Evolutionary conservation across 495 filamentous ascomycete genomes (phyloP).

Genomic region (Xylaria palmicola): DNA sequence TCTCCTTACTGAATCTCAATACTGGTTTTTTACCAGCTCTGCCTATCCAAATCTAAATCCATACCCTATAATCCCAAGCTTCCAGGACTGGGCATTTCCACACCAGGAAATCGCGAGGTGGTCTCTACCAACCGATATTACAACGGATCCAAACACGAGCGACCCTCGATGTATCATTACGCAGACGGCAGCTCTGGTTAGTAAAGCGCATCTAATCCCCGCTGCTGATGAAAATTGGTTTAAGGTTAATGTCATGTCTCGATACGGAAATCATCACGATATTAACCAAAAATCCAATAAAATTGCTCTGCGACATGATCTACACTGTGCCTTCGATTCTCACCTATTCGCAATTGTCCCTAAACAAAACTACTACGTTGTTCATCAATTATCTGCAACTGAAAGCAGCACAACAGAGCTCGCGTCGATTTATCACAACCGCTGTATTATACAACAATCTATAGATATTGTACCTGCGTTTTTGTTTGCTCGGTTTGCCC

Average conservation of each 20-base stretch:
- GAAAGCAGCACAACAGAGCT: not conserved
- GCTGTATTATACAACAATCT: not conserved
- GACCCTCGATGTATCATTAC: not conserved
- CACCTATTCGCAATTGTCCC: not conserved
- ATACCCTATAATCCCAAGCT: not conserved
- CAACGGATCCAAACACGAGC: not conserved
- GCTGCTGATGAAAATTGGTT: not conserved
- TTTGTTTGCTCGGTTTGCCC: not conserved
- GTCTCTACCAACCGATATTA: not conserved
- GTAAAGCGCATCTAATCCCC: not conserved
- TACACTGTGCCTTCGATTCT: not conserved
- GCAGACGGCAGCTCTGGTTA: not conserved
- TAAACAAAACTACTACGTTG: not conserved
- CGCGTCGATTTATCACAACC: not conserved
- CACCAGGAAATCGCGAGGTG: not conserved
- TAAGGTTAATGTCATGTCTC: not conserved
- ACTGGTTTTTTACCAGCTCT: not conserved
- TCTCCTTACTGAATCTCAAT: not conserved
- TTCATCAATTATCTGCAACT: not conserved
- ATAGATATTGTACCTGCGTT: not conserved
- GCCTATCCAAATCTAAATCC: not conserved
- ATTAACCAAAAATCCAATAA: not conserved
- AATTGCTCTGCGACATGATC: not conserved
- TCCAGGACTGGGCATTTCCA: not conserved
- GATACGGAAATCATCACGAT: not conserved